These are phyloP conservation scores for Dioscorea alata DNA, from an alignment of 106 monocot species.

Conservation along the genomic window DNA sequence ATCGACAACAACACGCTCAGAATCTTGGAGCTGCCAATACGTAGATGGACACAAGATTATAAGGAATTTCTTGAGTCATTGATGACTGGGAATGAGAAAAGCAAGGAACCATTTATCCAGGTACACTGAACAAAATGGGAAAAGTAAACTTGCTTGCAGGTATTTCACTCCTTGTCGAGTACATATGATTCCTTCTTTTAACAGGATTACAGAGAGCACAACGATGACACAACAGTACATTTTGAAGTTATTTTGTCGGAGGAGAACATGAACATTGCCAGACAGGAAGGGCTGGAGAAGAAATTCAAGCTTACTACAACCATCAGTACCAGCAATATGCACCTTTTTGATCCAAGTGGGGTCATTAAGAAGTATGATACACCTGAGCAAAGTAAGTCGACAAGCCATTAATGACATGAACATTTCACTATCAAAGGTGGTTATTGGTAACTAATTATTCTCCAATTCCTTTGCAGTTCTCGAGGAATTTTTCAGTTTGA, in stretches of 20 bases:
- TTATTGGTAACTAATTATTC: not conserved
- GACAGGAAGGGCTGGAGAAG: constrained; percentile 73
- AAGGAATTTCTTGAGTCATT: constrained; percentile 70
- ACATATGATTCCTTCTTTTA: not conserved
- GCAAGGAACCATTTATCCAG: constrained; percentile 86
- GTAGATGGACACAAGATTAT: constrained; percentile 90
- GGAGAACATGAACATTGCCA: constrained; percentile 68
- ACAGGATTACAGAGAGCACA: constrained; percentile 71
- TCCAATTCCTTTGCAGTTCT: constrained; percentile 44
- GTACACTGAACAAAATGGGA: constrained; percentile 13
- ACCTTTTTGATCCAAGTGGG: constrained; percentile 83
- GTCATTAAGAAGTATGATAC: constrained; percentile 83
- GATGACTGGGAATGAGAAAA: constrained; percentile 63
- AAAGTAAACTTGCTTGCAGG: too few relatives aligned
- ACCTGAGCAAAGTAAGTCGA: constrained; percentile 75
- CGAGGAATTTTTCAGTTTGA: constrained; percentile 69
- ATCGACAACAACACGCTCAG: constrained; percentile 54
- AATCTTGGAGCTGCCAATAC: constrained; percentile 77
- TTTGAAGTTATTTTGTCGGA: constrained; percentile 72
- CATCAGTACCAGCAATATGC: constrained; percentile 91
- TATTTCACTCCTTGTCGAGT: too few relatives aligned
- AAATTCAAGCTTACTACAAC: constrained; percentile 86
- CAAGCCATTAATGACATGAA: not conserved
- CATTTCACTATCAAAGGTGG: not conserved
- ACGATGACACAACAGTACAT: constrained; percentile 67